Evolutionary conservation across 345 rosid genomes (phyloP).

Genomic region (Acer saccharum): DNA sequence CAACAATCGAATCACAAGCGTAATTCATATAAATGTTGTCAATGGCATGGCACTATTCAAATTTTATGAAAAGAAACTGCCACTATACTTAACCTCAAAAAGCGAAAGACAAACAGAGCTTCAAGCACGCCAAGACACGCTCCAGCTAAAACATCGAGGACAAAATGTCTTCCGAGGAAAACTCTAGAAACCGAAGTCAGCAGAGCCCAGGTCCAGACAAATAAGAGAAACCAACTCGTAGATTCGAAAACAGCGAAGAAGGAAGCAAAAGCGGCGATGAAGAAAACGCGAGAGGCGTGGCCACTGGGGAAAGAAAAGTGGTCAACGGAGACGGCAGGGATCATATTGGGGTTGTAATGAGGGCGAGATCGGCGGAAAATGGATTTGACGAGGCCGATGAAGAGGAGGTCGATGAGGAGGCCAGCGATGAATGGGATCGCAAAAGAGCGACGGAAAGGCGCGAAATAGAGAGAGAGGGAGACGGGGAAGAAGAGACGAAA

Average conservation of each 20-base stretch:
- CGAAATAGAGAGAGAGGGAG: constrained; percentile 49
- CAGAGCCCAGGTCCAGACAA: constrained; percentile 67
- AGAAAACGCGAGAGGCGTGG: constrained; percentile 84
- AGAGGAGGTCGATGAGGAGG: constrained; percentile 74
- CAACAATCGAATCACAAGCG: not conserved
- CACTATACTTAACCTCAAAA: constrained; percentile 43
- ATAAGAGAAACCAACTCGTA: constrained; percentile 27
- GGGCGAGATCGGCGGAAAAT: constrained; percentile 89
- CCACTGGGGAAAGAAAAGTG: constrained; percentile 94
- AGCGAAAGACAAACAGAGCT: constrained; percentile 52
- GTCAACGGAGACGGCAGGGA: constrained; percentile 67
- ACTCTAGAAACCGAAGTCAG: constrained; percentile 72
- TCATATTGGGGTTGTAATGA: constrained; percentile 78
- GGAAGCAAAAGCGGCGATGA: constrained; percentile 59
- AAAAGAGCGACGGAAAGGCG: constrained; percentile 43
- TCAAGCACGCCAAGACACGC: constrained; percentile 63
- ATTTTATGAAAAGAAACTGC: not conserved
- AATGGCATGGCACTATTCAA: not conserved
- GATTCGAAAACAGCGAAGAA: not conserved
- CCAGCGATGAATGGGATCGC: constrained; percentile 68
- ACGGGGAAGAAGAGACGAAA: constrained; percentile 83
- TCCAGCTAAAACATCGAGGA: constrained; percentile 71
- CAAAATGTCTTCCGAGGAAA: constrained; percentile 80
- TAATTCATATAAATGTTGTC: not conserved
- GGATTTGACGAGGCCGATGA: constrained; percentile 67